These are phyloP conservation scores for Populus hybrid DNA, from an alignment of 441 rosid genomes.

Conservation along the genomic window DNA sequence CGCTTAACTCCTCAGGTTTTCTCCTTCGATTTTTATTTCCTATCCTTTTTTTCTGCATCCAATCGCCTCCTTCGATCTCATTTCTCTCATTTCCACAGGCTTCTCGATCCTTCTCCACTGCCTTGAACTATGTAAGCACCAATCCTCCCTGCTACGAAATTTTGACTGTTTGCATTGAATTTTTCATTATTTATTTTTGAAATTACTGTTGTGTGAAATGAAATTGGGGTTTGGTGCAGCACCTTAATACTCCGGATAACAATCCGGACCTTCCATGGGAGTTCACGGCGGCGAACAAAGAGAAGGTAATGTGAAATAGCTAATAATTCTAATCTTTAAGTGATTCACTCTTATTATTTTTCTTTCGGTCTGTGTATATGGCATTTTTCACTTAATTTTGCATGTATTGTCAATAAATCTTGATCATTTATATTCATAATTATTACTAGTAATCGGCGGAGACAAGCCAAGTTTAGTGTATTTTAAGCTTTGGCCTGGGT, in stretches of 20 bases:
- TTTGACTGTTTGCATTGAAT: no score
- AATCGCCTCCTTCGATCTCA: conserved; percentile 22
- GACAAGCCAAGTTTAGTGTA: no score
- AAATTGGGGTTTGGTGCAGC: conserved; percentile 42
- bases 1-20: conserved; percentile 52
- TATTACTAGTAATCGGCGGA: no score
- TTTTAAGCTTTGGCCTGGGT: no score
- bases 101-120: conserved; percentile 78
- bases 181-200: neutral
- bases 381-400: no score
- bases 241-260: conserved; percentile 85
- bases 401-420: no score
- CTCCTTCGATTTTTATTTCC: conserved; percentile 3
- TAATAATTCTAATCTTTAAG: no score
- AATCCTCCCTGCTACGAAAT: conserved; percentile 15
- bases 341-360: no score
- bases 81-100: conserved; percentile 29
- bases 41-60: conserved; percentile 14
- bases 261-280: conserved; percentile 86
- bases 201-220: neutral
- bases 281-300: conserved; percentile 57
- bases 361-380: no score
- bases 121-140: no score
- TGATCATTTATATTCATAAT: no score
- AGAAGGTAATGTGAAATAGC: conserved; percentile 45